Percentiles rank a stretch among this genome's conserved stretches.
Conservation (phyloP, 345 rosid genomes). For the Viola odorata region DNA sequence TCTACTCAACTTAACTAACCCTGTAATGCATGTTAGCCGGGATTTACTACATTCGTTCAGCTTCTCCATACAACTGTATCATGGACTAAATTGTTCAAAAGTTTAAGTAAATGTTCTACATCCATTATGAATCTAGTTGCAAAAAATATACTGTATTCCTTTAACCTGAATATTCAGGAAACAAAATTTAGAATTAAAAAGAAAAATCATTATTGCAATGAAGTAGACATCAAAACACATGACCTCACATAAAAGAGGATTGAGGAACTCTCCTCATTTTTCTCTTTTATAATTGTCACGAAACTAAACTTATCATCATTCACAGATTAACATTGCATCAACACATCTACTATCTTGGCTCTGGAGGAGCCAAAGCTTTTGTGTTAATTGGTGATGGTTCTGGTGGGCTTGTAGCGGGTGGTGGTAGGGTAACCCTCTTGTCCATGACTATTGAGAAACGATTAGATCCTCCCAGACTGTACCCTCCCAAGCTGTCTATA, state of each 20-base stretch:
- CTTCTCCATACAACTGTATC: no score
- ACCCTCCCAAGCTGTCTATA: constrained; percentile 58
- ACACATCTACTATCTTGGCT: constrained; percentile 36
- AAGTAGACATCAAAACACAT: constrained; percentile 1
- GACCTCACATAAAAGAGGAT: constrained; percentile 3
- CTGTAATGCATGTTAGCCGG: no score
- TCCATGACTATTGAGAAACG: constrained; percentile 42
- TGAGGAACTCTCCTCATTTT: constrained; percentile 7
- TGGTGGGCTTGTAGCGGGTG: constrained; percentile 29
- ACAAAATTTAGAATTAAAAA: not conserved
- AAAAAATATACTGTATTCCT: constrained; percentile 9
- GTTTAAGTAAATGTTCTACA: not conserved
- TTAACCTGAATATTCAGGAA: constrained; percentile 9
- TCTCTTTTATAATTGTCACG: constrained; percentile 1
- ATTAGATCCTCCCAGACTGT: constrained; percentile 48
- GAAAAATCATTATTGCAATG: not conserved
- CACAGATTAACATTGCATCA: constrained; percentile 7
- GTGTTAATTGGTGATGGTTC: constrained; percentile 37
- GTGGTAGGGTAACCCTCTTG: constrained; percentile 33
- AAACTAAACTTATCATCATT: constrained; percentile 15
- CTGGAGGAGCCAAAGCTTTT: constrained; percentile 43
- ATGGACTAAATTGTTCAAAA: no score
- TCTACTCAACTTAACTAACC: no score
- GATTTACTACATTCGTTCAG: no score
- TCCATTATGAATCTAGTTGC: constrained; percentile 1